These are phyloP conservation scores for Fagus crenata DNA, from an alignment of 306 rosid species.

Conservation along the genomic window DNA sequence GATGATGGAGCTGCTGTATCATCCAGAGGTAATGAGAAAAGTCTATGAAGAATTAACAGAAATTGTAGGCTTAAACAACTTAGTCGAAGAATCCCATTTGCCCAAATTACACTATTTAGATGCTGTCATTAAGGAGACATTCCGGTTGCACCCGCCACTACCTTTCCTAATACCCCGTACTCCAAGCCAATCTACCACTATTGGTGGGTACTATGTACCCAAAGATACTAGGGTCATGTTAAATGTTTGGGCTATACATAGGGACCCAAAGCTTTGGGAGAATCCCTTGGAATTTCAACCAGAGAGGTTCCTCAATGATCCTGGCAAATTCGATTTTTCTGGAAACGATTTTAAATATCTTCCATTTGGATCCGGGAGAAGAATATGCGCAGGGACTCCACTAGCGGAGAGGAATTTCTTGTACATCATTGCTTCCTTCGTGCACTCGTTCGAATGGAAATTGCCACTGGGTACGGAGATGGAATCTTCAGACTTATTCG, in stretches of 20 bases:
- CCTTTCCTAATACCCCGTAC: constrained; percentile 25
- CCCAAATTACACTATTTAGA: constrained; percentile 29
- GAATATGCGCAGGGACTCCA: constrained; percentile 35
- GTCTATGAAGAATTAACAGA: constrained; percentile 25
- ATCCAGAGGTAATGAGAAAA: constrained; percentile 26
- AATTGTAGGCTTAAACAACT: constrained; percentile 29
- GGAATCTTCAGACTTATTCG: constrained; percentile 19
- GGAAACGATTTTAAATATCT: constrained; percentile 31
- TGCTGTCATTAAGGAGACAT: constrained; percentile 36
- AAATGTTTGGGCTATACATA: constrained; percentile 32
- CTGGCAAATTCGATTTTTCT: background rate
- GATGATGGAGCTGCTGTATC: constrained; percentile 30
- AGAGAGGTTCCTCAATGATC: constrained; percentile 13
- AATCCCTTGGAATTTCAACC: constrained; percentile 30
- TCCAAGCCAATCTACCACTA: constrained; percentile 15
- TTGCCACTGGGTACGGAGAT: constrained; percentile 8
- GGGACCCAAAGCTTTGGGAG: constrained; percentile 34
- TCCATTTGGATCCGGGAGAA: constrained; percentile 46
- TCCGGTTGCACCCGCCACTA: constrained; percentile 29
- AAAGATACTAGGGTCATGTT: constrained; percentile 23
- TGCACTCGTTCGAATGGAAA: constrained; percentile 38
- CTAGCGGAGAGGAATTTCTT: constrained; percentile 26
- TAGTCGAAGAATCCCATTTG: constrained; percentile 36
- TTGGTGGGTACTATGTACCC: constrained; percentile 35
- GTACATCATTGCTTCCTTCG: constrained; percentile 17